Evolutionary conservation across 345 rosid species (phyloP), one percentile per base, ranked within the genome.

Genomic region (Ceriops tagal): DNA sequence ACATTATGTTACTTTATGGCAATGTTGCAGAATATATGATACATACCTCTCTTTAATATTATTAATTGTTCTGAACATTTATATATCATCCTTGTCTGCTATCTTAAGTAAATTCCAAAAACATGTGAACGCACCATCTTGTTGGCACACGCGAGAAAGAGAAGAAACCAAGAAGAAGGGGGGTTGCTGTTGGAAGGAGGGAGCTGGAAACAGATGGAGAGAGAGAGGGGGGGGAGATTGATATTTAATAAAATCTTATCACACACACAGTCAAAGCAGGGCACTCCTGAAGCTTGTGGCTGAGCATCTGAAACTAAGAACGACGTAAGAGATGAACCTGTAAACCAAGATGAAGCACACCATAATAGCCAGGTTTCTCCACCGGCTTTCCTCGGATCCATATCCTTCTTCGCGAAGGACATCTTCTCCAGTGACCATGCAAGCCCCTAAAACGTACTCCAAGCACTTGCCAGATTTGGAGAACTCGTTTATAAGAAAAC

Each of bases 401-500:
- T 81, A 92, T 39, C 96, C 93, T 77, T 83, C 92, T 78, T 93
- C 96, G 67, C 66, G 83, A 1, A 92, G 89, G 57, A 93, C 78
- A 59, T 83, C 91, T 66, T 87, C 91, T 16, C 90, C 96, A 0
- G 78, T 87, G 65, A 85, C 80, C 77, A 81, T 53, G 71, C 97
- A 93, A 21, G 73, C 71, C 55, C 96, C 97, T 10, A 89, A 65
- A 71, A 86, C 83, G 69, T 78, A 76, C 81, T 89, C 83, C 66
- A 91, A 78, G 80, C 99, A 93, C 79, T 89, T 88, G 30, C 79
- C 86, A 28, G 92, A 86, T 28, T 71, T 74, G 7, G 98, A 87
- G 86, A 93, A 93, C 83, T 93, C 97, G 43, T 91, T 93, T 32
- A 93, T 89, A 77, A 95, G 80, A 66, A 93, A 89, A 31, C 91